phyloP scores from a whole-genome alignment of 2,329 filamentous ascomycete genomes.

The Periconia digitata region DNA sequence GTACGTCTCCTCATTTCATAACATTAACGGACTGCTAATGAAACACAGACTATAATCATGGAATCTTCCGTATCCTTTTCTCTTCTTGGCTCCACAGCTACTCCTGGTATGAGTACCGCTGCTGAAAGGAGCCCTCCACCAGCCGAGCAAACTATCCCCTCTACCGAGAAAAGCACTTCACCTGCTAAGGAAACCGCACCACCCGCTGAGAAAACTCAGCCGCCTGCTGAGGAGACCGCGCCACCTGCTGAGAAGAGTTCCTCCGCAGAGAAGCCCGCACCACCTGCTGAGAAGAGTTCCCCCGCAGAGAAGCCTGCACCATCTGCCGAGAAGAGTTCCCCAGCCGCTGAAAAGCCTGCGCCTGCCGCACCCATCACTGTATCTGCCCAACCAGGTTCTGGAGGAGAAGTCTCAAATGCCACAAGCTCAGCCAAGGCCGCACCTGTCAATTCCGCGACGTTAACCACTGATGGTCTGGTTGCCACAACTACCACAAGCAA shows the following conservation, averaged over 20 bases:
- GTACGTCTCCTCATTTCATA: conserved; percentile 13
- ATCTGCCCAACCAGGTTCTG: neutral
- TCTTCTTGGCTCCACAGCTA: neutral
- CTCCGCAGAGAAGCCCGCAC: neutral
- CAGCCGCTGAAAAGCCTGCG: neutral
- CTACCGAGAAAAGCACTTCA: neutral
- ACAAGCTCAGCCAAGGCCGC: conserved; percentile 3
- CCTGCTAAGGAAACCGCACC: neutral
- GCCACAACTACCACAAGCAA: conserved; percentile 21
- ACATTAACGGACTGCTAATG: neutral
- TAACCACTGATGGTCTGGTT: conserved; percentile 23
- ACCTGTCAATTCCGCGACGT: conserved; percentile 19
- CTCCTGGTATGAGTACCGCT: conserved; percentile 8
- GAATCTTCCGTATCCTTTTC: neutral
- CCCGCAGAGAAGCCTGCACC: neutral
- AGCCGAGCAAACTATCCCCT: neutral
- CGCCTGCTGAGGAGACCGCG: conserved; percentile 1
- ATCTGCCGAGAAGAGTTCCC: neutral
- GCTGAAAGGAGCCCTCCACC: conserved; percentile 6
- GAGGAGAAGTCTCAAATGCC: conserved; percentile 8
- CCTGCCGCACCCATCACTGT: conserved; percentile 7
- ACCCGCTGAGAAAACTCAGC: neutral
- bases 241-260: neutral
- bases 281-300: neutral
- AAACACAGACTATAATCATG: neutral